Conservation (phyloP, 1,284 basidiomycete species). For the Cutaneotrichosporon arboriforme region DNA sequence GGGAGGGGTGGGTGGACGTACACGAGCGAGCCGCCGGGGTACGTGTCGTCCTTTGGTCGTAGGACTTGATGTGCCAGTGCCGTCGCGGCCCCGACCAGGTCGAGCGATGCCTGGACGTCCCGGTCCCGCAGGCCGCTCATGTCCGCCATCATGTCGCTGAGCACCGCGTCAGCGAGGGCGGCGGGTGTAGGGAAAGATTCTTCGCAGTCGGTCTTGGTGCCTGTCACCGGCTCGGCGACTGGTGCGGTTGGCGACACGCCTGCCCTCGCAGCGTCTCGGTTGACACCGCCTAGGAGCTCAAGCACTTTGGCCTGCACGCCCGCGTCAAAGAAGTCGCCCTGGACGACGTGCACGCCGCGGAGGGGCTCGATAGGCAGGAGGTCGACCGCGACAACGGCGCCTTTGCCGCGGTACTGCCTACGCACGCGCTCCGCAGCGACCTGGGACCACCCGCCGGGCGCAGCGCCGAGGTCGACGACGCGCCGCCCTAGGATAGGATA, state of each 20-base stretch:
- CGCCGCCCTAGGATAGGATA: slow-evolving; percentile 53
- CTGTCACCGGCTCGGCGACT: too few species aligned
- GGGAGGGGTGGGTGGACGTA: slow-evolving; percentile 18
- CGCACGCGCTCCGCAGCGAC: slow-evolving; percentile 51
- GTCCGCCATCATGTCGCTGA: slow-evolving; percentile 50
- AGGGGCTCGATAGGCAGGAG: slow-evolving; percentile 63
- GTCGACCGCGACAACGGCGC: slow-evolving; percentile 64
- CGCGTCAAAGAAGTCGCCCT: slow-evolving; percentile 67
- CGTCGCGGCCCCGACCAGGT: slow-evolving; percentile 43
- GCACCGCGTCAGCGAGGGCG: slow-evolving; percentile 41
- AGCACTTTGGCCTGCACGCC: slow-evolving; percentile 53
- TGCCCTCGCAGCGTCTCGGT: not conserved
- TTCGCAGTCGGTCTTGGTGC: too few species aligned
- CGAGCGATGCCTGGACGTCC: slow-evolving; percentile 43
- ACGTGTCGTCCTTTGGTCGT: slow-evolving; percentile 17
- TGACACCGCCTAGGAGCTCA: not conserved
- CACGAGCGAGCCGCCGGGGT: slow-evolving; percentile 42
- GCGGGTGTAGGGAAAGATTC: too few species aligned
- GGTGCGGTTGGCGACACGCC: too few species aligned
- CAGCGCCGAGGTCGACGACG: slow-evolving; percentile 77
- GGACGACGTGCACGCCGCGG: slow-evolving; percentile 61
- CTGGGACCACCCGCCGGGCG: slow-evolving; percentile 84
- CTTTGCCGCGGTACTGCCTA: slow-evolving; percentile 23
- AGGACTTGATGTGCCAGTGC: slow-evolving; percentile 36
- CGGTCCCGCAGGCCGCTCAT: slow-evolving; percentile 43